Percentiles rank a stretch among this genome's conserved stretches.
Conservation (phyloP, 495 filamentous ascomycete species). For the Penicillium turbatum region DNA sequence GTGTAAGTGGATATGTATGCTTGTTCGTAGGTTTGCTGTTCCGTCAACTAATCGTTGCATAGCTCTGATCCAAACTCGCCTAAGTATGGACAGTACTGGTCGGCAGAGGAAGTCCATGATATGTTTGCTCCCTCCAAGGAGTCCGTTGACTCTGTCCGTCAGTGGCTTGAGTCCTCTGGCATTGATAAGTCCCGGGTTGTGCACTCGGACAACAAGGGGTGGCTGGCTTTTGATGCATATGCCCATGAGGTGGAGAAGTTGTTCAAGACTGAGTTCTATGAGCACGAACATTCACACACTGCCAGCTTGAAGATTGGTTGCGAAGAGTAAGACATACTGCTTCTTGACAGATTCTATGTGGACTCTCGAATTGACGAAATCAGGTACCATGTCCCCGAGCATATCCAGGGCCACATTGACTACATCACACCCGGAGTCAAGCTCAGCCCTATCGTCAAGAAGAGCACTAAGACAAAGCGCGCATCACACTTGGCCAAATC, state of each 20-base stretch:
- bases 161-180: constrained; percentile 46
- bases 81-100: constrained; percentile 61
- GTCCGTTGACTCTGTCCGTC: constrained; percentile 42
- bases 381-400: constrained; percentile 51
- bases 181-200: constrained; percentile 44
- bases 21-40: not conserved
- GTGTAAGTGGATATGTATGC: constrained; percentile 12
- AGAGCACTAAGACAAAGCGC: constrained; percentile 19
- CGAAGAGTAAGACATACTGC: constrained; percentile 28
- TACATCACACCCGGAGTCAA: constrained; percentile 57
- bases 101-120: constrained; percentile 50
- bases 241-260: constrained; percentile 53
- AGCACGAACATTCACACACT: constrained; percentile 47
- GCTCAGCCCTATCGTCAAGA: constrained; percentile 28
- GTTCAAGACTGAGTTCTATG: constrained; percentile 55
- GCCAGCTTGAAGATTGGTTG: constrained; percentile 48
- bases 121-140: constrained; percentile 50
- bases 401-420: constrained; percentile 51
- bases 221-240: constrained; percentile 55
- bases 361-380: constrained; percentile 2
- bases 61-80: constrained; percentile 59
- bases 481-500: constrained; percentile 18
- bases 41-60: constrained; percentile 33
- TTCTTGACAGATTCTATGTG: not conserved
- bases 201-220: constrained; percentile 49